A percentile compares a stretch with the other conserved stretches of the same genome.
These are phyloP conservation scores for Xylaria sp. DNA, from an alignment of 2,329 filamentous ascomycete species.

Conservation along the genomic window DNA sequence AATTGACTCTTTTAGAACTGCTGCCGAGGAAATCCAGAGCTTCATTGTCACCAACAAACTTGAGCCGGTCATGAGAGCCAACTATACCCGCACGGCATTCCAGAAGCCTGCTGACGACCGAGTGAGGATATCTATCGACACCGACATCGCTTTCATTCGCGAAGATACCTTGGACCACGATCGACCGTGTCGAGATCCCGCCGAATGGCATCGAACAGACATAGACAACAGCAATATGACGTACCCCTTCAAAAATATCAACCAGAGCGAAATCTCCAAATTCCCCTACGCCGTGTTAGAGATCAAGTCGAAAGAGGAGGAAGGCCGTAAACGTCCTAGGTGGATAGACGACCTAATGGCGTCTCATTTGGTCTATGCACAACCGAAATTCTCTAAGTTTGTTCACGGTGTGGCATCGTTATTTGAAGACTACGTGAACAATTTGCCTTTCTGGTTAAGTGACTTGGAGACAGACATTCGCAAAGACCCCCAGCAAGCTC, in stretches of 20 bases:
- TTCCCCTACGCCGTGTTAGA: conserved; percentile 94
- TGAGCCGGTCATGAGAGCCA: conserved; percentile 87
- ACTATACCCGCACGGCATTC: conserved; percentile 94
- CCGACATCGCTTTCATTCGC: conserved; percentile 86
- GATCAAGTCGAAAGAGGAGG: conserved; percentile 83
- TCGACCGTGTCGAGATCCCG: conserved; percentile 87
- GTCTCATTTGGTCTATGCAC: conserved; percentile 90
- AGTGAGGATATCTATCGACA: conserved; percentile 92
- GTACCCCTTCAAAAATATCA: conserved; percentile 87
- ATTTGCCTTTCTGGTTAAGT: conserved; percentile 93
- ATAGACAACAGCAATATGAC: conserved; percentile 85
- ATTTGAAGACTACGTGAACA: conserved; percentile 97
- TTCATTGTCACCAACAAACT: conserved; percentile 83
- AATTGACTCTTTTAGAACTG: conserved; percentile 75
- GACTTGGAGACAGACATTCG: conserved; percentile 94
- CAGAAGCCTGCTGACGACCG: conserved; percentile 94
- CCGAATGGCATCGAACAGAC: conserved; percentile 90
- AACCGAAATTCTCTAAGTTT: conserved; percentile 95
- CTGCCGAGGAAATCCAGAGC: conserved; percentile 79
- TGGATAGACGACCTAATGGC: conserved; percentile 94
- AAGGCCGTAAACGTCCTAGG: conserved; percentile 74
- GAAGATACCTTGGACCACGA: conserved; percentile 80
- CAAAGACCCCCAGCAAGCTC: conserved; percentile 88
- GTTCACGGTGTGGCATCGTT: conserved; percentile 91
- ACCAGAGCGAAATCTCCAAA: conserved; percentile 88